These are phyloP conservation scores for Backusella luteola DNA, from an alignment of 192 early-diverging fungal genomes.

Conservation along the genomic window DNA sequence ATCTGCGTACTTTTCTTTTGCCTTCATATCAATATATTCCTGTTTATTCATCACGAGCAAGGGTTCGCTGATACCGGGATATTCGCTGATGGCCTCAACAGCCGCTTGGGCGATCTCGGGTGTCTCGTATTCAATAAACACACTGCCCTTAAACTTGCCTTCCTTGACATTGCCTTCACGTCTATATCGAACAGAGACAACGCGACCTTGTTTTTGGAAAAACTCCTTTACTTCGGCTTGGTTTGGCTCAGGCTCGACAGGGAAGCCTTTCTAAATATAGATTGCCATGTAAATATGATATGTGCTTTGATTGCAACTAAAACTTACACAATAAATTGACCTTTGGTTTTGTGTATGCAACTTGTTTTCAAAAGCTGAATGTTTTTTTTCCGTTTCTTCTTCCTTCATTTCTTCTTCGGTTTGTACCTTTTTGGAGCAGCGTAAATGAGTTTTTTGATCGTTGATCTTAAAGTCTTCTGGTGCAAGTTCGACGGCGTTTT, in stretches of 20 bases:
- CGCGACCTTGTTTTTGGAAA: conserved; percentile 23
- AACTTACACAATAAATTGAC: conserved; percentile 36
- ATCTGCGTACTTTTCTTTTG: conserved; percentile 17
- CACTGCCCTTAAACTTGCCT: conserved; percentile 25
- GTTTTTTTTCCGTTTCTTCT: background rate
- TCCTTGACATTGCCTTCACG: background rate
- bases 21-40: conserved; percentile 28
- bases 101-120: conserved; percentile 6
- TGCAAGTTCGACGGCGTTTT: conserved; percentile 12
- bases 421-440: background rate
- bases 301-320: background rate
- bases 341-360: conserved; percentile 11
- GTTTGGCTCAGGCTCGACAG: conserved; percentile 3
- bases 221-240: conserved; percentile 13
- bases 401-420: background rate
- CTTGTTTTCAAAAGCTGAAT: background rate
- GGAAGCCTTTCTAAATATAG: conserved; percentile 31
- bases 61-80: background rate
- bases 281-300: background rate
- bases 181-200: conserved; percentile 8
- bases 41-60: conserved; percentile 14
- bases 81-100: background rate
- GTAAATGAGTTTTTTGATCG: conserved; percentile 24
- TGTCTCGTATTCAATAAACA: conserved; percentile 32
- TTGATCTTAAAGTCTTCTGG: conserved; percentile 20